phyloP scores from a whole-genome alignment of 164 flowering plant genomes.

The Macadamia tetraphylla region DNA sequence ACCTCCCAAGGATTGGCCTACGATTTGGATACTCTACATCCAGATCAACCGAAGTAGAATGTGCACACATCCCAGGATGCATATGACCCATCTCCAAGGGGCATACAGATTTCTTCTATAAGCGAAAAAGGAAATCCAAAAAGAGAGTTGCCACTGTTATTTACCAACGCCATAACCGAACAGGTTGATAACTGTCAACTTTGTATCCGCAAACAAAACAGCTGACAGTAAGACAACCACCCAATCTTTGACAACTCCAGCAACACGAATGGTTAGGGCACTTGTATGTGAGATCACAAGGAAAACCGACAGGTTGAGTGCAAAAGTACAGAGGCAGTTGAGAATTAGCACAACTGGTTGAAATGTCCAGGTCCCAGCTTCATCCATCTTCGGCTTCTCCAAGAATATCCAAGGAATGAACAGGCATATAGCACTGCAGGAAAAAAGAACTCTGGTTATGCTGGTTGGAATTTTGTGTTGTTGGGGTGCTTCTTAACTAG shows the following conservation, averaged over 20 bases:
- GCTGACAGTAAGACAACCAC: constrained; percentile 92
- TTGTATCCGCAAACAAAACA: constrained; percentile 86
- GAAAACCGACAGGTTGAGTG: constrained; percentile 95
- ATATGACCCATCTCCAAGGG: neutral
- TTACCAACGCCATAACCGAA: constrained; percentile 92
- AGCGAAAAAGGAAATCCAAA: neutral
- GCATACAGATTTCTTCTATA: neutral
- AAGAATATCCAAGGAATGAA: constrained; percentile 93
- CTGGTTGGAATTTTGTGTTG: neutral
- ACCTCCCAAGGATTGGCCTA: neutral
- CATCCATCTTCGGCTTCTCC: constrained; percentile 91
- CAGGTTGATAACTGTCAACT: constrained; percentile 78
- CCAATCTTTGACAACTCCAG: constrained; percentile 99
- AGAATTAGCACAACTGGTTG: constrained; percentile 63
- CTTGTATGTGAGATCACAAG: constrained; percentile 95
- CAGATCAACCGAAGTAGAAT: neutral
- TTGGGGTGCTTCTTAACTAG: neutral
- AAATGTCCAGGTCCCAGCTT: constrained; percentile 67
- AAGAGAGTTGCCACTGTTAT: constrained; percentile 2
- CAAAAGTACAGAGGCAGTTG: constrained; percentile 93
- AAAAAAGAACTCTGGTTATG: constrained; percentile 7
- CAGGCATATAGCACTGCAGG: constrained; percentile 86
- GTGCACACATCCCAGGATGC: neutral
- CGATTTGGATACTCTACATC: neutral
- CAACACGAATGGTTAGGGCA: constrained; percentile 96